Percentiles rank a stretch among this genome's conserved stretches.
Conservation (phyloP, 257 asterid genomes). For the Craterostigma plantagineum region DNA sequence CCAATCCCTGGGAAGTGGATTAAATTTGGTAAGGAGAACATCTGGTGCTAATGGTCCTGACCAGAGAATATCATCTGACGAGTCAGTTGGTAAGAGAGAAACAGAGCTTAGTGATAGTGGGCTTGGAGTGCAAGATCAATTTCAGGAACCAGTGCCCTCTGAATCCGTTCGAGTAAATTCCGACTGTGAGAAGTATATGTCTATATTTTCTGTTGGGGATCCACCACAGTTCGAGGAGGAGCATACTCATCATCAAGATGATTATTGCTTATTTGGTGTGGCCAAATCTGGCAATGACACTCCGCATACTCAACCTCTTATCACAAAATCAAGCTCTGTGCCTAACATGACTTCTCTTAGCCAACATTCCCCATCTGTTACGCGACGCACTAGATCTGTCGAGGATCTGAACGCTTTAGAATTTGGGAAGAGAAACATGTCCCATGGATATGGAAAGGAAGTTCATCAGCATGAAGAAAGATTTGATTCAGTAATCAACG, state of each 20-base stretch:
- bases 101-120: slow-evolving; percentile 19
- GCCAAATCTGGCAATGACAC: slow-evolving; percentile 25
- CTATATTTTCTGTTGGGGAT: slow-evolving; percentile 34
- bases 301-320: slow-evolving; percentile 18
- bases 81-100: slow-evolving; percentile 25
- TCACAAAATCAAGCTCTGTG: slow-evolving; percentile 55
- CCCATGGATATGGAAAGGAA: slow-evolving; percentile 19
- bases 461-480: slow-evolving; percentile 19
- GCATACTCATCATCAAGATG: slow-evolving; percentile 21
- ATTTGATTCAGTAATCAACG: slow-evolving; percentile 14
- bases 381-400: slow-evolving; percentile 39
- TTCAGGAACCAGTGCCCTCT: slow-evolving; percentile 35
- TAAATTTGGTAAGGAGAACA: slow-evolving; percentile 41
- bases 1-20: slow-evolving; percentile 47
- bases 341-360: slow-evolving; percentile 40
- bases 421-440: slow-evolving; percentile 17
- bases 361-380: slow-evolving; percentile 8
- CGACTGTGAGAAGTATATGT: slow-evolving; percentile 23
- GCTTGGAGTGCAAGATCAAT: slow-evolving; percentile 20
- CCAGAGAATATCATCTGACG: too few relatives aligned
- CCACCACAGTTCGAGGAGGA: slow-evolving; percentile 29
- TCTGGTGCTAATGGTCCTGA: slow-evolving; percentile 25
- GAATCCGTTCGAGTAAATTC: slow-evolving; percentile 41
- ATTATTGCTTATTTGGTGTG: slow-evolving; percentile 21
- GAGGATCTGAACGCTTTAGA: too few relatives aligned